A percentile compares a stretch with the other conserved stretches of the same genome.
These are phyloP conservation scores for Phytophthora palmivora DNA, from an alignment of 352 stramenopile genomes.

Conservation along the genomic window DNA sequence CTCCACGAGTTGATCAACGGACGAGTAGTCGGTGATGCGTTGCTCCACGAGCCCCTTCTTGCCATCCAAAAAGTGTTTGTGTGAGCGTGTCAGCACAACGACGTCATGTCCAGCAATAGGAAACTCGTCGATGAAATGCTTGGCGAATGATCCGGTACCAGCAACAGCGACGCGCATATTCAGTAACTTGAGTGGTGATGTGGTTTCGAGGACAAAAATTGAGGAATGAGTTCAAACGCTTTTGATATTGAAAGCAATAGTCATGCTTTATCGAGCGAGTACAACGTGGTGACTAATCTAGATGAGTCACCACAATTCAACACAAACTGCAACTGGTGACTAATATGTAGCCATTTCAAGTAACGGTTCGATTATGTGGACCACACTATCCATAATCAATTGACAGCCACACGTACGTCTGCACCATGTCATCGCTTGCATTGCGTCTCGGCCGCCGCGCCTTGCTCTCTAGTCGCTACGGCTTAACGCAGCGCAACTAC, in stretches of 20 bases:
- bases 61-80: conserved; percentile 46
- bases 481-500: conserved; percentile 15
- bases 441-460: conserved; percentile 17
- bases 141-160: conserved; percentile 43
- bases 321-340: no score
- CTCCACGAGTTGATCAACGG: conserved; percentile 23
- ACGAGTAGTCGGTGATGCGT: no score
- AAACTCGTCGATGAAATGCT: conserved; percentile 40
- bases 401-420: conserved; percentile 20
- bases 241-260: no score
- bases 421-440: conserved; percentile 18
- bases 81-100: conserved; percentile 44
- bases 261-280: no score
- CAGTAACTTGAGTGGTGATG: conserved; percentile 6
- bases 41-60: conserved; percentile 40
- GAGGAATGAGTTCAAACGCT: conserved; percentile 33
- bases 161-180: conserved; percentile 49
- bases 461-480: conserved; percentile 15
- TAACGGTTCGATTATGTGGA: no score
- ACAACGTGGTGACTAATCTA: conserved; percentile 1
- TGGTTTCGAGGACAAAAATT: conserved; percentile 16
- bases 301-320: no score
- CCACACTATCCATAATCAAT: no score
- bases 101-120: conserved; percentile 37
- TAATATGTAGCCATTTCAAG: no score